phyloP scores from a whole-genome alignment of 768 basidiomycete species.

The Hydnum rufescens region DNA sequence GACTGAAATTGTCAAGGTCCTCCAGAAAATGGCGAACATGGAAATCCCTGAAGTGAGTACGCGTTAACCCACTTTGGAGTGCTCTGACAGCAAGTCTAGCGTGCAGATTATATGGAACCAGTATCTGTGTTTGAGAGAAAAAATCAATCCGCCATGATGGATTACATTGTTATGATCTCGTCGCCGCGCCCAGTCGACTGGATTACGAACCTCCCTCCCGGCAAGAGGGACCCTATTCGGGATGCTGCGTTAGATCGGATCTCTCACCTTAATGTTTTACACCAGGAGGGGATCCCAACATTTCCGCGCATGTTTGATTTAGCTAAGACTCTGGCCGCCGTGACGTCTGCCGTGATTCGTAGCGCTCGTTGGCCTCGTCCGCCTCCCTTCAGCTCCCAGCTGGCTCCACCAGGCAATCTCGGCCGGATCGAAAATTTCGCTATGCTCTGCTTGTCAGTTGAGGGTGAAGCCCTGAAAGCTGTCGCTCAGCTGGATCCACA shows the following conservation, averaged over 20 bases:
- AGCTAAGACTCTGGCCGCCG: conserved; percentile 53
- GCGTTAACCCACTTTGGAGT: neutral
- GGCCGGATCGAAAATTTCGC: neutral
- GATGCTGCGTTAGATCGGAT: neutral
- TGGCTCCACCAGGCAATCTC: neutral
- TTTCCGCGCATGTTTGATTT: conserved; percentile 61
- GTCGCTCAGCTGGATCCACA: neutral
- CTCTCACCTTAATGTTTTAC: conserved; percentile 32
- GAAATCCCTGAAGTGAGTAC: conserved; percentile 33
- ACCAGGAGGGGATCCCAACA: conserved; percentile 49
- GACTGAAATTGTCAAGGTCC: conserved; percentile 27
- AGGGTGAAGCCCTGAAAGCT: neutral
- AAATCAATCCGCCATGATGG: conserved; percentile 48
- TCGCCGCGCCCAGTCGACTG: neutral
- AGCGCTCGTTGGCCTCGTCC: conserved; percentile 20
- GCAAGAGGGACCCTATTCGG: neutral
- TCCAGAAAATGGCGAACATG: conserved; percentile 75
- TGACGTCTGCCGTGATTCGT: conserved; percentile 60
- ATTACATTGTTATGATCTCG: conserved; percentile 29
- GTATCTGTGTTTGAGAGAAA: conserved; percentile 53
- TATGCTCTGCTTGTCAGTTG: neutral
- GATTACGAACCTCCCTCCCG: neutral
- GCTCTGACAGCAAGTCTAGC: conserved; percentile 18
- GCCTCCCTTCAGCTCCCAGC: neutral
- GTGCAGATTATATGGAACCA: conserved; percentile 64